Evolutionary conservation across 2,329 filamentous ascomycete genomes (phyloP), one percentile per base, ranked within the genome.

Genomic region (Orbilia blumenaviensis): DNA sequence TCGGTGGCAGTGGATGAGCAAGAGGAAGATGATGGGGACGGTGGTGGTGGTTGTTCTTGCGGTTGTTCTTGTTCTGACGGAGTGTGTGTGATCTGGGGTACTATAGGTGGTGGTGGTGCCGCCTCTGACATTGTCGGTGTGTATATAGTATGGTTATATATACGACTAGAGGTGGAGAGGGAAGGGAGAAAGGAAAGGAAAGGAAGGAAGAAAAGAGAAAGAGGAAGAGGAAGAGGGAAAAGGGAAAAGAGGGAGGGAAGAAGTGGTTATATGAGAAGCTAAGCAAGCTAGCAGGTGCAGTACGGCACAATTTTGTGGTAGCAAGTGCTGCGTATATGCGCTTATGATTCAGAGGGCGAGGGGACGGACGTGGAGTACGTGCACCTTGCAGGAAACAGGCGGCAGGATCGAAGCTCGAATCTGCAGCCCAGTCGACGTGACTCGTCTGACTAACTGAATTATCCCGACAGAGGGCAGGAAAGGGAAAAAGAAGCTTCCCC

Each of bases 271-370:
- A 74, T 74, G 68, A 8, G 41, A 42, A 34, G n/a, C n/a, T n/a
- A n/a, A 50, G 56, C 10, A 29, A 52, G 34, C 46, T 66, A 56
- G 32, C 2, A 32, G 8, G 14, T 46, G 18, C 18, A 50, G 38
- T n/a, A n/a, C n/a, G n/a, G n/a, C n/a, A n/a, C 25, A 27, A 38
- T 21, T 29, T 61, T 41, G 42, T 41, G n/a, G 54, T 32, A 14
- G 32, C 21, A 61, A 16, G 64, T 50, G 42, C 46, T 62, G 66
- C 44, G 66, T 62, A 63, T 71, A 29, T 71, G 66, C 66, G 66
- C 66, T 63, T 71, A 71, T 71, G 66, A 71, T 71, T 71, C 66
- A 71, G 64, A 68, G 46, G 14, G n/a, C n/a, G n/a, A n/a, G n/a
- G n/a, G n/a, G n/a, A n/a, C n/a, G 36, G 52, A 56, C 52, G 38